phyloP scores from a whole-genome alignment of 208 protist genomes.

The Acanthamoeba sp. region DNA sequence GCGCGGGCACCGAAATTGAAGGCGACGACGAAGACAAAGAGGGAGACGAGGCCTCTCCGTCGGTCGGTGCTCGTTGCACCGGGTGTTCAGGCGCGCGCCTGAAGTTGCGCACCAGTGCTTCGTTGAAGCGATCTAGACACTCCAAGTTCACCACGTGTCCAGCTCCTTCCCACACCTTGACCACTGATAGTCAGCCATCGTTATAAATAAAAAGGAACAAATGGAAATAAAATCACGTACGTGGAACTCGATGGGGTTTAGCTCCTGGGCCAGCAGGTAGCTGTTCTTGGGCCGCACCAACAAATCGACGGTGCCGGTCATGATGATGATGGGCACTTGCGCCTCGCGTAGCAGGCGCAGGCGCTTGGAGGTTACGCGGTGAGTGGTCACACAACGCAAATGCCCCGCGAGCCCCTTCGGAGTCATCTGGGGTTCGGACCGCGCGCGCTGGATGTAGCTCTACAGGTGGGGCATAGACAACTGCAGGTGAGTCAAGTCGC shows the following conservation, averaged over 20 bases:
- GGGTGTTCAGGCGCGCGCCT: not conserved
- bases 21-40: too few relatives aligned
- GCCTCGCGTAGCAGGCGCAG: not conserved
- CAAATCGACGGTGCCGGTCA: not conserved
- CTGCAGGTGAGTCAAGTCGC: not conserved
- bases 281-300: conserved; percentile 48
- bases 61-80: not conserved
- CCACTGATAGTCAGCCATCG: not conserved
- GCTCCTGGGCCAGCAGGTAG: not conserved
- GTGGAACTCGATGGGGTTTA: not conserved
- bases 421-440: not conserved
- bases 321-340: conserved; percentile 38
- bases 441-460: not conserved
- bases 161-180: conserved; percentile 27
- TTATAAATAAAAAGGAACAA: not conserved
- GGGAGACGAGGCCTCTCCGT: not conserved
- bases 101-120: conserved; percentile 32
- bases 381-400: conserved; percentile 3
- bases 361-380: not conserved
- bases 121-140: conserved; percentile 47
- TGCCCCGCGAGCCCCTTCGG: not conserved
- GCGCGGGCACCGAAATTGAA: too few relatives aligned
- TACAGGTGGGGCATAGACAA: not conserved
- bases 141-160: conserved; percentile 48
- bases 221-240: not conserved